Evolutionary conservation across 1,284 basidiomycete species (phyloP), one percentile per base, ranked within the genome.

Genomic region (Athelia psychrophila): DNA sequence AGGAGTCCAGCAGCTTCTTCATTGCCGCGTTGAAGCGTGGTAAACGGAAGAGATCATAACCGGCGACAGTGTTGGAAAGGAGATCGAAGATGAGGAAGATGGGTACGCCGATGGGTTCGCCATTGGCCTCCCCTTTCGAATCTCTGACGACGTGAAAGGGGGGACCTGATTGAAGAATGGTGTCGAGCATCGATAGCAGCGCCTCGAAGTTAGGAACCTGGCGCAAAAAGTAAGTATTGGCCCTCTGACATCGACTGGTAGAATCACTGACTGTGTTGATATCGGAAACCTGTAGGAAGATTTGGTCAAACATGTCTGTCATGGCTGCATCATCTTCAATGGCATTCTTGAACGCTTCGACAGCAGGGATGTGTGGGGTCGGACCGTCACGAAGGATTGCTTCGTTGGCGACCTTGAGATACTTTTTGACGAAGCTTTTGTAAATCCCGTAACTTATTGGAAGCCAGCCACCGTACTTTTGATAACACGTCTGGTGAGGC

Each of bases 1-100:
- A 82, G 5, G 66, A 68, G 36, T 76, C 63, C 52, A 83, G 73
- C 42, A 82, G 63, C 30, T 72, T 71, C 47, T 60, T 54, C 18
- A 67, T 42, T n/a, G 61, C 60, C 15, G n/a, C 48, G 24, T 71
- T 70, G 45, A 55, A 58, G 8, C 24, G 23, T 10, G 44, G 33
- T n/a, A 54, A 49, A 38, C 52, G 54, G 51, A 65, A 61, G 22
- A 65, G 44, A 13, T 55, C 49, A 23, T 60, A 62, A 3, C 42
- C 61, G 2, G 61, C 59, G 36, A 44, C 2, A 2, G 63, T 66
- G 47, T 66, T 66, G 49, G 58, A 53, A 27, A 66, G 57, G 20
- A 60, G n/a, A 49, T 64, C 56, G 27, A 64, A 54, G 16, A 59
- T 10, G 47, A 59, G 54, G 8, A 50, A 54, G 13, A 65, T 38